Base-by-base conservation (phyloP, 768 basidiomycete genomes). In the Boletus speciosus region DNA sequence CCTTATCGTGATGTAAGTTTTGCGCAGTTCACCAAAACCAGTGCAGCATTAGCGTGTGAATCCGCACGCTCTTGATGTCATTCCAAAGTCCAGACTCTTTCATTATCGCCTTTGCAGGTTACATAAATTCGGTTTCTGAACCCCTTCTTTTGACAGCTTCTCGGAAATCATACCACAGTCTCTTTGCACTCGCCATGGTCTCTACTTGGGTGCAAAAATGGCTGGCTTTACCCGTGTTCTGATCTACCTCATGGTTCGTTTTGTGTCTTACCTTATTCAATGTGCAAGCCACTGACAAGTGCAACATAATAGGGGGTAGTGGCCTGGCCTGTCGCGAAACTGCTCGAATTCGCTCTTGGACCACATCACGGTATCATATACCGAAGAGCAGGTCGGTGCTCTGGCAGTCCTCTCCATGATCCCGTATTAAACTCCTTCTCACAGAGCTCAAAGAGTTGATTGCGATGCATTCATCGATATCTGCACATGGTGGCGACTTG, bases 101-200 rank as follows among this genome's bases (percentile, higher is more conserved):
- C 27, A 14, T 41, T 14, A 29, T 41, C 25, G 3, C 38, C 10
- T 19, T 16, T 21, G n/a, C 12, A 3, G 11, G 12, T 16, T 31
- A 23, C 23, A 25, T 25, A 27, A 45, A 31, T 34, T 19, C 9
- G 14, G 7, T 44, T 32, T 12, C 51, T 64, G 29, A 61, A 32
- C 31, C 10, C 38, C 27, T 16, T 27, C 9, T 50, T 37, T 45
- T 40, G 38, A 36, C 61, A 94, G 91, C 54, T 95, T 94, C 67
- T 76, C 92, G 25, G 92, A 95, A 73, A 91, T 95, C 58, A 94
- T 95, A 57, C 93, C 93, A 0, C 93, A 96, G 65, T 90, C 90
- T 1, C 75, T 95, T n/a, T 96, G 90, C 70, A 90, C 90, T 21
- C 87, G 93, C 36, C 87, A 93, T 74, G 93, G 93, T 21, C 79